Evolutionary conservation across 495 filamentous ascomycete genomes (phyloP).

Genomic region (Neurospora discreta): DNA sequence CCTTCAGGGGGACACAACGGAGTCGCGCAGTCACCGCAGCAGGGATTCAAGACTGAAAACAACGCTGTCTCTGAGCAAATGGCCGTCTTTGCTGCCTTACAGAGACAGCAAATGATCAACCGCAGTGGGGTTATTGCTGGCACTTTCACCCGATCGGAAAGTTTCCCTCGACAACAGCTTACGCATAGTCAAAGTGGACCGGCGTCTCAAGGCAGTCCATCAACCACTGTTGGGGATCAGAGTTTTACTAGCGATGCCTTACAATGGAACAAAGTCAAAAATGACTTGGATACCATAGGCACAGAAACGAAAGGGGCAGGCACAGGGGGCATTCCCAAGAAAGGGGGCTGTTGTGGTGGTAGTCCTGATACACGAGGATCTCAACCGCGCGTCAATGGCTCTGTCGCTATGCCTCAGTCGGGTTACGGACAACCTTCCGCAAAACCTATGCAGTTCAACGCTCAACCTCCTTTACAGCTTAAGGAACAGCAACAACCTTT

Average conservation of each 20-base stretch:
- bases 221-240: neutral
- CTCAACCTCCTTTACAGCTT: constrained; percentile 3
- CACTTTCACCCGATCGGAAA: neutral
- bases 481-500: constrained; percentile 4
- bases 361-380: neutral
- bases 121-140: neutral
- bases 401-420: constrained; percentile 4
- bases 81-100: neutral
- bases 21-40: neutral
- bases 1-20: neutral
- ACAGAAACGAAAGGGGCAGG: neutral
- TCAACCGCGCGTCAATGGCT: neutral
- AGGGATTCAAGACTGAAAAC: constrained; percentile 11
- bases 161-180: neutral
- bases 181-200: neutral
- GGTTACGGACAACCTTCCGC: constrained; percentile 7
- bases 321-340: neutral
- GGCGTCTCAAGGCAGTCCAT: neutral
- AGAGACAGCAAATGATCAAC: neutral
- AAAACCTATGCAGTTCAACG: constrained; percentile 5
- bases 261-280: neutral
- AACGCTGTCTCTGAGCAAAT: constrained; percentile 1
- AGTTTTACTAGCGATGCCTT: neutral
- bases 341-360: constrained; percentile 1
- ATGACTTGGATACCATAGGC: neutral